Conservation (phyloP, 345 rosid species). For the Sisymbrium irio region DNA sequence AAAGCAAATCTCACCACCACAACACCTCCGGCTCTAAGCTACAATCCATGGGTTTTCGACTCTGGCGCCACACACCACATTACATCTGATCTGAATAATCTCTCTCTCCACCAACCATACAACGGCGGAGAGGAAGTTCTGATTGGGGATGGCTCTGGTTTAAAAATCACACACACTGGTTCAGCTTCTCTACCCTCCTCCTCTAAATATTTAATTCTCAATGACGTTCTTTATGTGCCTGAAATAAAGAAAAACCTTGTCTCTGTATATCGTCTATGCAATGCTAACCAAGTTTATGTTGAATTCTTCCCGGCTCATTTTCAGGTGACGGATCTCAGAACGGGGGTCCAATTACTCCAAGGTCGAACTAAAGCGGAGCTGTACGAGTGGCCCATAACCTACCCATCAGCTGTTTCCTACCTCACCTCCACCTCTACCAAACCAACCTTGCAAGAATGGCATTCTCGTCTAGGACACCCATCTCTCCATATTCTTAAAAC, state of each 20-base stretch:
- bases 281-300: background rate
- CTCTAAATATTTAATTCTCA: background rate
- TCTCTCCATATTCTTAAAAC: background rate
- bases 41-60: no score
- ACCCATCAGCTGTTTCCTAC: background rate
- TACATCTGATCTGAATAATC: background rate
- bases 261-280: background rate
- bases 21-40: no score
- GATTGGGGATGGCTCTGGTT: background rate
- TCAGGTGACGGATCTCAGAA: background rate
- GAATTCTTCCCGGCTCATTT: background rate
- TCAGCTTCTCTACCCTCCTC: background rate
- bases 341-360: background rate
- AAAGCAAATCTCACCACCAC: no score
- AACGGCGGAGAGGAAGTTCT: background rate
- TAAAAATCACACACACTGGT: background rate
- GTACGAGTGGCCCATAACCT: background rate
- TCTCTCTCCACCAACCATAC: background rate
- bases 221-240: background rate
- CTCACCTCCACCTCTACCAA: background rate
- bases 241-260: background rate
- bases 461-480: background rate
- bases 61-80: background rate
- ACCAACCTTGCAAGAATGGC: background rate
- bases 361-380: background rate